These are phyloP conservation scores for Halenospora varia DNA, from an alignment of 495 filamentous ascomycete genomes.

Conservation along the genomic window DNA sequence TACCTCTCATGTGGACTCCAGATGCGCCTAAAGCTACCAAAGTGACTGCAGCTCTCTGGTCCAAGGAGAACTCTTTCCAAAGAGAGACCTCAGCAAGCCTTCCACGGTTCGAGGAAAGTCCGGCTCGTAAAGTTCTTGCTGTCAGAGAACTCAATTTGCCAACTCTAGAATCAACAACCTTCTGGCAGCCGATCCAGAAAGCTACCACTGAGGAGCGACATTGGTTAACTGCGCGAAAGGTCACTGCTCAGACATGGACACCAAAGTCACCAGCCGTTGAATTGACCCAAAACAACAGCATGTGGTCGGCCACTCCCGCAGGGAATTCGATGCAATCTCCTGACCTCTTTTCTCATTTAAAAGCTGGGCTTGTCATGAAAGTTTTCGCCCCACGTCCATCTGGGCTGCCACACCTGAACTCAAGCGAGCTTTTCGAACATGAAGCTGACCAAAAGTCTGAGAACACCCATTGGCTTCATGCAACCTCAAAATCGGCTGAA, in stretches of 20 bases:
- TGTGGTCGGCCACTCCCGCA: conserved; percentile 4
- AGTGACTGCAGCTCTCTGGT: not conserved
- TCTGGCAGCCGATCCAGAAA: conserved; percentile 8
- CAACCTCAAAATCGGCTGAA: not conserved
- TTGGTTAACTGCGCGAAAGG: conserved; percentile 11
- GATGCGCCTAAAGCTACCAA: not conserved
- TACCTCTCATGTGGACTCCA: not conserved
- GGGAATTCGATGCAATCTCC: not conserved
- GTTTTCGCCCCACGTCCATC: not conserved
- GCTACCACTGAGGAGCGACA: not conserved
- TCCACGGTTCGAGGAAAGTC: not conserved
- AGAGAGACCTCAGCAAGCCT: not conserved
- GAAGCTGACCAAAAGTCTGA: not conserved
- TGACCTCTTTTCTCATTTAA: conserved; percentile 15
- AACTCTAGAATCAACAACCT: conserved; percentile 1
- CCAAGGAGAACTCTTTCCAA: not conserved
- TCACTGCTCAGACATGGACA: conserved; percentile 8
- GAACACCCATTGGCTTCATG: conserved; percentile 8
- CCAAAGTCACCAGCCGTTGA: not conserved
- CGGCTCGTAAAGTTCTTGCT: not conserved
- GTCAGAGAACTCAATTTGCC: not conserved
- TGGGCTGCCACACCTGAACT: conserved; percentile 4
- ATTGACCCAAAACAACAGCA: not conserved
- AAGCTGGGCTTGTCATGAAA: conserved; percentile 1
- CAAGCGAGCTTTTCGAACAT: conserved; percentile 11